Percentiles rank a stretch among this genome's conserved stretches.
Evolutionary conservation across 208 protist species (phyloP).

Genomic region (Leishmania major): DNA sequence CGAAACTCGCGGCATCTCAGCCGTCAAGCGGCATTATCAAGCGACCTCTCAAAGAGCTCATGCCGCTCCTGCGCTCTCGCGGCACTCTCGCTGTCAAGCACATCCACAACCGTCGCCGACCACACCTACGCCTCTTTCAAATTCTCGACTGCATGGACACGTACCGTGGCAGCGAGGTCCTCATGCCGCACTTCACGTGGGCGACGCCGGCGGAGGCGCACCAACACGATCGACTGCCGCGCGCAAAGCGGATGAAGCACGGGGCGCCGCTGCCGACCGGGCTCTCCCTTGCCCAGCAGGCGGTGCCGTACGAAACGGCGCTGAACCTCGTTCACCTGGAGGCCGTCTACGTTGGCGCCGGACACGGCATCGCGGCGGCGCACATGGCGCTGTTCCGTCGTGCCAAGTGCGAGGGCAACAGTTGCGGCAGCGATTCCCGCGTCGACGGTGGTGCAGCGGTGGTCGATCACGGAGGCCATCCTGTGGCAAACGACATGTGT

Average conservation of each 20-base stretch:
- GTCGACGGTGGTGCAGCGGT: conserved; percentile 18
- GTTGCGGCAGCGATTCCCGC: neutral
- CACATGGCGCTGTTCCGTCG: conserved; percentile 24
- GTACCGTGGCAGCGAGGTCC: conserved; percentile 37
- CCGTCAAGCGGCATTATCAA: conserved; percentile 41
- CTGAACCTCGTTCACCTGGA: conserved; percentile 51
- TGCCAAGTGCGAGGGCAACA: neutral
- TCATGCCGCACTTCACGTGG: conserved; percentile 81
- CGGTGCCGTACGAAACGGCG: conserved; percentile 34
- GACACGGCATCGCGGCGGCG: conserved; percentile 17
- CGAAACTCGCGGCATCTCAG: conserved; percentile 1
- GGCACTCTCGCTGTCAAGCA: conserved; percentile 53
- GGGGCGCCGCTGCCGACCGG: conserved; percentile 33
- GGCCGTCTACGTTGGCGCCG: conserved; percentile 44
- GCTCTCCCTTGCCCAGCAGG: conserved; percentile 27
- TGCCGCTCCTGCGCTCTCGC: conserved; percentile 54
- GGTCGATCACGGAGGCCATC: conserved; percentile 38
- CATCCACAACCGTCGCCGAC: conserved; percentile 29
- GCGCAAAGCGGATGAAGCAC: neutral
- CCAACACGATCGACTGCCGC: conserved; percentile 8
- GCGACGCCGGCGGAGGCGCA: conserved; percentile 10
- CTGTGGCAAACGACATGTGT: conserved; percentile 52
- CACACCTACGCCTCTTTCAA: conserved; percentile 67
- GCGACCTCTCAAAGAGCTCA: conserved; percentile 52
- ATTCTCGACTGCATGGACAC: conserved; percentile 53